Base-by-base conservation (phyloP, 2,329 filamentous ascomycete species). In the Graphilbum sp. region DNA sequence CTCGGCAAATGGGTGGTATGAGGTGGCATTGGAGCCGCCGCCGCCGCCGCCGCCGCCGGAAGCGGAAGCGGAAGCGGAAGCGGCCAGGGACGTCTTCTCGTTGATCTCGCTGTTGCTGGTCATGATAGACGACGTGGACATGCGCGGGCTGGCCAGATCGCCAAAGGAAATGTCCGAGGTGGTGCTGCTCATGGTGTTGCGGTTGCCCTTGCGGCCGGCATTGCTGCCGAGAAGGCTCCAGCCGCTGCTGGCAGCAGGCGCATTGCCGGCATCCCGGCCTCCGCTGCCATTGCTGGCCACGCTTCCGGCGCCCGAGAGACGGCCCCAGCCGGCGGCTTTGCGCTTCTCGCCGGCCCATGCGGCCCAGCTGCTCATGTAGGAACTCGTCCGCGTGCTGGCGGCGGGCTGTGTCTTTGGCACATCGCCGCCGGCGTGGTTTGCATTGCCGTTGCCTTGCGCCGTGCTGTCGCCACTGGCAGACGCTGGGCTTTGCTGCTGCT, bases 311-410 rank as follows among this genome's bases (percentile, higher is more conserved):
- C 31, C 37, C 2, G 44, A 35, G 29, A 46, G 48, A 15, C 57
- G 50, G 24, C 53, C 53, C 58, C 47, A 49, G 18, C 57, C 65
- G 51, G 64, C 61, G n/a, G 56, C 60, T 50, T 78, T 81, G 45
- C 78, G 67, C 60, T 87, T 88, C 60, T 90, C 81, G 36, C 76
- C 76, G 2, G 76, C 75, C 76, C 76, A 81, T 0, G 64, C 58
- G 2, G 75, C 72, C 76, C 76, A 81, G 47, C 74, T 78, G 30
- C 72, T 75, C 47, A 80, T 67, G 52, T 79, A 80, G 5, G 74
- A 65, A 32, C 72, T 66, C 2, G 75, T 75, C 48, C 68, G 71
- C 38, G 60, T 58, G 13, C 70, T 63, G 24, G 57, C 58, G 2
- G 63, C 57, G 36, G 64, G 59, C 42, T 64, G 63, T 2, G 64